Evolutionary conservation across 2,329 filamentous ascomycete species (phyloP).

Genomic region (Zopfia rhizophila): DNA sequence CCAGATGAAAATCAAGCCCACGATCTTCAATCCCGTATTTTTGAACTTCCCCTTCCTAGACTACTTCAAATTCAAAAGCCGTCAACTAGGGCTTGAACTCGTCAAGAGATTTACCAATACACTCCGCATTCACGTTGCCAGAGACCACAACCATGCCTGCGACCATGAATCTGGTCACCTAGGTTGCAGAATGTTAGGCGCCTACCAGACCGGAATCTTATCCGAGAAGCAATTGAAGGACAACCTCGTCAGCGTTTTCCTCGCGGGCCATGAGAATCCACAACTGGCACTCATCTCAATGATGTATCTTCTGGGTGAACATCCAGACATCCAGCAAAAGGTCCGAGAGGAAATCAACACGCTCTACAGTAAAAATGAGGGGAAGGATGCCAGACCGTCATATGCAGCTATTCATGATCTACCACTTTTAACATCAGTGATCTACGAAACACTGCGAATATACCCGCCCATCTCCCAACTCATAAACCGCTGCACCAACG

Average conservation of each 20-base stretch:
- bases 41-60: constrained; percentile 41
- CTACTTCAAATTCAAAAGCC: constrained; percentile 28
- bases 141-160: constrained; percentile 36
- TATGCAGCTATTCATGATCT: constrained; percentile 46
- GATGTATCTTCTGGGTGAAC: constrained; percentile 35
- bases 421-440: constrained; percentile 56
- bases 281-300: constrained; percentile 38
- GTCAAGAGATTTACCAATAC: constrained; percentile 32
- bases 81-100: constrained; percentile 31
- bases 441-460: constrained; percentile 60
- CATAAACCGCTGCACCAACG: constrained; percentile 56
- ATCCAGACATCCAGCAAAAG: constrained; percentile 30
- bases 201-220: constrained; percentile 31
- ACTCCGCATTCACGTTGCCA: constrained; percentile 31
- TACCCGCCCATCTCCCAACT: constrained; percentile 62
- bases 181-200: constrained; percentile 34
- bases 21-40: constrained; percentile 39
- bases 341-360: constrained; percentile 31
- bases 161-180: constrained; percentile 30
- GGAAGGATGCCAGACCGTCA: constrained; percentile 27
- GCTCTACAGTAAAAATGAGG: constrained; percentile 24
- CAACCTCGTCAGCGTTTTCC: constrained; percentile 38
- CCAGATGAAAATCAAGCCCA: constrained; percentile 38
- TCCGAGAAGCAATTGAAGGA: constrained; percentile 38
- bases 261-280: constrained; percentile 42